Evolutionary conservation across 805 yeast genomes (phyloP).

Genomic region (Candida germanica): DNA sequence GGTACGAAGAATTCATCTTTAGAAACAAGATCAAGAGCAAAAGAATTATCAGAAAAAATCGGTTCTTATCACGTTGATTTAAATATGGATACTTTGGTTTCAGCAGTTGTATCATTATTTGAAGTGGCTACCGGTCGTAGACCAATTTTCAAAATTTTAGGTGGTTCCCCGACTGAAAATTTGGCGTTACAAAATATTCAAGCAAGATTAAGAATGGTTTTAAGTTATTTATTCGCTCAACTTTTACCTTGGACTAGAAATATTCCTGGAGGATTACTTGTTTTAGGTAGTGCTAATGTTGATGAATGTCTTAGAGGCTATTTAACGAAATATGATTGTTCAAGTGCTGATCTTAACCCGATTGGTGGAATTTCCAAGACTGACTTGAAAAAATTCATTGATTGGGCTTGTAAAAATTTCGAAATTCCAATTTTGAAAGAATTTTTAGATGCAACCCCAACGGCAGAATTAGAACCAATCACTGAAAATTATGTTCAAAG

Average conservation of each 20-base stretch:
- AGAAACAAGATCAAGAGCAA: slow-evolving; percentile 84
- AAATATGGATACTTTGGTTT: slow-evolving; percentile 84
- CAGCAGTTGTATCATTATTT: slow-evolving; percentile 70
- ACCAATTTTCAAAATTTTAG: slow-evolving; percentile 88
- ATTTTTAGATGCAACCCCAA: slow-evolving; percentile 89
- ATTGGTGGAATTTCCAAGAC: slow-evolving; percentile 98
- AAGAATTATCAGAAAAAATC: slow-evolving; percentile 64
- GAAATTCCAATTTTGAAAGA: slow-evolving; percentile 73
- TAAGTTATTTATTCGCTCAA: slow-evolving; percentile 91
- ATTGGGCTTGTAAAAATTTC: slow-evolving; percentile 68
- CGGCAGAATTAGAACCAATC: slow-evolving; percentile 97
- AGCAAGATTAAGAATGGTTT: slow-evolving; percentile 93
- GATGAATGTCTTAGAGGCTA: slow-evolving; percentile 96
- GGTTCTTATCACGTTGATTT: slow-evolving; percentile 90
- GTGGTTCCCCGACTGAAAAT: slow-evolving; percentile 89
- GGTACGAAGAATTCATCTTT: slow-evolving; percentile 90
- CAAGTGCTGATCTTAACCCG: slow-evolving; percentile 96
- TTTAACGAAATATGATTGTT: slow-evolving; percentile 94
- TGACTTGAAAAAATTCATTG: slow-evolving; percentile 82
- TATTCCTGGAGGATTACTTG: slow-evolving; percentile 73
- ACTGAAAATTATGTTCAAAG: slow-evolving; percentile 90
- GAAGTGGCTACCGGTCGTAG: slow-evolving; percentile 86
- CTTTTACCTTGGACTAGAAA: slow-evolving; percentile 92
- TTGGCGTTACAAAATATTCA: slow-evolving; percentile 95
- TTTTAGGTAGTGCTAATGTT: slow-evolving; percentile 93